phyloP scores from a whole-genome alignment of 2,329 filamentous ascomycete genomes.

The Thielaviopsis euricoi region DNA sequence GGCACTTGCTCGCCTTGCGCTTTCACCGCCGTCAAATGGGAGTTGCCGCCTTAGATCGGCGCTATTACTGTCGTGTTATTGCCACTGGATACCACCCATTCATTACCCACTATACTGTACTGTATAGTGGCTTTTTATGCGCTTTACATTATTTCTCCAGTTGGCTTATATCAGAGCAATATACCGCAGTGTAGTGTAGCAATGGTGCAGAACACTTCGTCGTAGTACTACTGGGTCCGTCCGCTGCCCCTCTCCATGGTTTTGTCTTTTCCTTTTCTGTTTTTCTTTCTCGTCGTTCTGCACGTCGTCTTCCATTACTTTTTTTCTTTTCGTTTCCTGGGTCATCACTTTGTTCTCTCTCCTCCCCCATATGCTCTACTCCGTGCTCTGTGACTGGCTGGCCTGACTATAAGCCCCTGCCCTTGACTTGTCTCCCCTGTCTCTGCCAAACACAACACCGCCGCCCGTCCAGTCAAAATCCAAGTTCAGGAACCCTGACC shows the following conservation, averaged over 20 bases:
- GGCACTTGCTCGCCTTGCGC: not conserved
- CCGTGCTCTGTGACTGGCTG: not conserved
- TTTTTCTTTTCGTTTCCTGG: too few relatives aligned
- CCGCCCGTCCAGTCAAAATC: not conserved
- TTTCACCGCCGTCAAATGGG: not conserved
- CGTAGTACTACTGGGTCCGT: not conserved
- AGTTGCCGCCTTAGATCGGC: not conserved
- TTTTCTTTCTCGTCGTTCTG: not conserved
- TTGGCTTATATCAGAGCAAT: too few relatives aligned
- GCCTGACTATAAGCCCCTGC: not conserved
- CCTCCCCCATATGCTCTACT: not conserved
- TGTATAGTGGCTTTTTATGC: too few relatives aligned
- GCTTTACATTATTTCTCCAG: too few relatives aligned
- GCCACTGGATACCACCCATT: too few relatives aligned
- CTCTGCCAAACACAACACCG: not conserved
- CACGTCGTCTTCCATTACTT: not conserved
- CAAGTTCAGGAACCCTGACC: not conserved
- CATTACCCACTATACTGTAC: too few relatives aligned
- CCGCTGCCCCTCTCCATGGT: not conserved
- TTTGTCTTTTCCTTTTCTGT: not conserved
- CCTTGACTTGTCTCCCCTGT: too few relatives aligned
- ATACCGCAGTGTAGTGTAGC: too few relatives aligned
- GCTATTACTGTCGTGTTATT: not conserved
- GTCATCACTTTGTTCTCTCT: not conserved
- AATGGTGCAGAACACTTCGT: too few relatives aligned